Conservation (phyloP, 2,329 filamentous ascomycete genomes). For the Xylaria sp. region DNA sequence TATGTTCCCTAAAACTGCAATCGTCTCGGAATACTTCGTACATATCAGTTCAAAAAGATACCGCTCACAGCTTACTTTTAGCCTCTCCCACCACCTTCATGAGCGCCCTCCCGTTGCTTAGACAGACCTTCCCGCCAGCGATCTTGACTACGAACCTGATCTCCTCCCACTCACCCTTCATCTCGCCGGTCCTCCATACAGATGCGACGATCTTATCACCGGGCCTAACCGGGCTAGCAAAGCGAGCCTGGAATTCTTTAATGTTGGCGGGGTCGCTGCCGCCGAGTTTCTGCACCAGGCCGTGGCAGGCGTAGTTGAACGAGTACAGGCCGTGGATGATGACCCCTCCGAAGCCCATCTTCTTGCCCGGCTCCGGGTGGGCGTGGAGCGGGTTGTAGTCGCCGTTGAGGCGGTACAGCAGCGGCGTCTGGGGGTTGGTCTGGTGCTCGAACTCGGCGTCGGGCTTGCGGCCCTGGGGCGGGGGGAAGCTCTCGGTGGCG, state of each 20-base stretch:
- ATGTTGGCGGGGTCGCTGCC: conserved; percentile 79
- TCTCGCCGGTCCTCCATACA: conserved; percentile 76
- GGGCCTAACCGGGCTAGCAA: conserved; percentile 81
- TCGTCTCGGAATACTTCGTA: not conserved
- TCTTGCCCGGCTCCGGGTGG: conserved; percentile 78
- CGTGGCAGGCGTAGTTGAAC: conserved; percentile 80
- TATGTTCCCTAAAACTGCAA: conserved; percentile 3
- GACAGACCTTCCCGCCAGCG: conserved; percentile 77
- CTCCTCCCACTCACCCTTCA: conserved; percentile 75
- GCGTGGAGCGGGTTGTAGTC: conserved; percentile 95
- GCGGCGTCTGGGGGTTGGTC: conserved; percentile 71
- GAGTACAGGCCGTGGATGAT: conserved; percentile 90
- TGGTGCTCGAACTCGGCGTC: conserved; percentile 72
- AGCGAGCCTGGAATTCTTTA: conserved; percentile 86
- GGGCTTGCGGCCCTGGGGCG: conserved; percentile 70
- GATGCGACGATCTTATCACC: conserved; percentile 81
- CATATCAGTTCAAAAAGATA: not conserved
- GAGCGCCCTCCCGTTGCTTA: conserved; percentile 84
- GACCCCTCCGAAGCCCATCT: conserved; percentile 88
- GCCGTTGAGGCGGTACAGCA: conserved; percentile 83
- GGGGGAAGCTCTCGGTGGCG: conserved; percentile 75
- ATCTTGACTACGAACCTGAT: conserved; percentile 79
- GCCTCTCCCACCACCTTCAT: conserved; percentile 63
- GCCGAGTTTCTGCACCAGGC: conserved; percentile 72
- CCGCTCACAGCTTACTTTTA: conserved; percentile 64